phyloP scores from a whole-genome alignment of 768 basidiomycete genomes.

The Xerocomellus intermedius region DNA sequence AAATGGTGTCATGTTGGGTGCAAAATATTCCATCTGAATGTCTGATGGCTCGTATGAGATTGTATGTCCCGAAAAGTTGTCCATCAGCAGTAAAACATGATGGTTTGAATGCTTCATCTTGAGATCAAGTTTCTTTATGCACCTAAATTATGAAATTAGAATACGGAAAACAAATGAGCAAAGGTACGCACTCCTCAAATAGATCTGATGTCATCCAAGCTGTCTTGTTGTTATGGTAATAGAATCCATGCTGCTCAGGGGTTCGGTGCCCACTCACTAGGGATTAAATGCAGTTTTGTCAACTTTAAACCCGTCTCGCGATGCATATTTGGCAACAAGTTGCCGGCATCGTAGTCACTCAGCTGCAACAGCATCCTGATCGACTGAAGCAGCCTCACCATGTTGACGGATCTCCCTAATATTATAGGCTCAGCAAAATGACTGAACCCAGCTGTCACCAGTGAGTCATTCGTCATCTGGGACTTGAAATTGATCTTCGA shows the following conservation, averaged over 20 bases:
- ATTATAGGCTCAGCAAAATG: not conserved
- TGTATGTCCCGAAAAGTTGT: not conserved
- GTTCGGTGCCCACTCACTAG: not conserved
- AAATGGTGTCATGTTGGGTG: not conserved
- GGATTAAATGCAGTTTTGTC: not conserved
- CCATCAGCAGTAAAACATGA: not conserved
- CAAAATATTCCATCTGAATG: not conserved
- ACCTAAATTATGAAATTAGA: not conserved
- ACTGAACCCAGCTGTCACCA: not conserved
- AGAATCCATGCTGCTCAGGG: too few relatives aligned
- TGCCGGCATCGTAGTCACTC: not conserved
- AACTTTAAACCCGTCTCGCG: not conserved
- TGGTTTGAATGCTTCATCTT: not conserved
- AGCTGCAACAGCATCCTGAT: not conserved
- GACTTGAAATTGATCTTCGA: not conserved
- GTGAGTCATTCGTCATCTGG: not conserved
- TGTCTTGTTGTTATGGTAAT: too few relatives aligned
- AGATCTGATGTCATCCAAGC: too few relatives aligned
- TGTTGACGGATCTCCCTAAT: not conserved
- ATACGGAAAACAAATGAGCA: too few relatives aligned
- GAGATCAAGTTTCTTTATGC: not conserved
- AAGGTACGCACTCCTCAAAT: too few relatives aligned
- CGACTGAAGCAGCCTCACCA: not conserved
- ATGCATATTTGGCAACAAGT: not conserved
- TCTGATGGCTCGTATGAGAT: not conserved